A percentile compares a stretch with the other conserved stretches of the same genome.
phyloP scores from a whole-genome alignment of 2,329 filamentous ascomycete species.

The Ampelomyces quisqualis region DNA sequence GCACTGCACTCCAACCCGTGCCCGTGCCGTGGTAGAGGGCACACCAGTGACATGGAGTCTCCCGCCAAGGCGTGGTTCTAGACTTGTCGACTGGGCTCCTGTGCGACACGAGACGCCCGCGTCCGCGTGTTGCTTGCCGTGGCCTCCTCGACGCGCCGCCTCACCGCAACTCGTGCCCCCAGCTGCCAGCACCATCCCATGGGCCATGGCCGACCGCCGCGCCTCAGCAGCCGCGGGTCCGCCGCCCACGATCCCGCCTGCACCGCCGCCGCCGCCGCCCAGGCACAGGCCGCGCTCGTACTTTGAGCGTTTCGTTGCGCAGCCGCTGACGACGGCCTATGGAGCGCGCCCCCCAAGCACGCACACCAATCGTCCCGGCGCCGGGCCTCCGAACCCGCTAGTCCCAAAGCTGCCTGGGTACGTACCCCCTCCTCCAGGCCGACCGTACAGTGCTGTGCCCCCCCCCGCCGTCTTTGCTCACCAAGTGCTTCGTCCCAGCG shows the following conservation, averaged over 20 bases:
- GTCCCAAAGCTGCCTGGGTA: constrained; percentile 42
- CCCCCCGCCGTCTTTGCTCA: constrained; percentile 4
- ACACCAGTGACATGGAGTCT: too few relatives aligned
- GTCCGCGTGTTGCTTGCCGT: background rate
- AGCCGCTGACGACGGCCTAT: constrained; percentile 53
- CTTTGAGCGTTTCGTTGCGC: constrained; percentile 56
- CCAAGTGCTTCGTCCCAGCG: constrained; percentile 27
- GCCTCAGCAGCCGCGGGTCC: constrained; percentile 14
- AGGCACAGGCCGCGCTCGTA: constrained; percentile 38
- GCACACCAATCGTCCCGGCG: constrained; percentile 46
- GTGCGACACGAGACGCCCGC: too few relatives aligned
- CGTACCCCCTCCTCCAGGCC: constrained; percentile 13
- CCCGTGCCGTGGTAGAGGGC: too few relatives aligned
- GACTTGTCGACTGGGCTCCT: too few relatives aligned
- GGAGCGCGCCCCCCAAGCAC: constrained; percentile 57
- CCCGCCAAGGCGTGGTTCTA: too few relatives aligned
- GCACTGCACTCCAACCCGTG: background rate
- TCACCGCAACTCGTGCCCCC: constrained; percentile 5
- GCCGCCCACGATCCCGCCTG: constrained; percentile 27
- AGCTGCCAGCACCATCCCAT: background rate
- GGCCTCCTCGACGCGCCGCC: background rate
- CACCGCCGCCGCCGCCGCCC: constrained; percentile 41
- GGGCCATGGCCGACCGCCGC: constrained; percentile 12
- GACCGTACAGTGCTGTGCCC: constrained; percentile 3
- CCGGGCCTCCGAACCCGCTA: constrained; percentile 39